Base-by-base conservation (phyloP, 2,329 filamentous ascomycete genomes). In the Blastomyces emzantsi region DNA sequence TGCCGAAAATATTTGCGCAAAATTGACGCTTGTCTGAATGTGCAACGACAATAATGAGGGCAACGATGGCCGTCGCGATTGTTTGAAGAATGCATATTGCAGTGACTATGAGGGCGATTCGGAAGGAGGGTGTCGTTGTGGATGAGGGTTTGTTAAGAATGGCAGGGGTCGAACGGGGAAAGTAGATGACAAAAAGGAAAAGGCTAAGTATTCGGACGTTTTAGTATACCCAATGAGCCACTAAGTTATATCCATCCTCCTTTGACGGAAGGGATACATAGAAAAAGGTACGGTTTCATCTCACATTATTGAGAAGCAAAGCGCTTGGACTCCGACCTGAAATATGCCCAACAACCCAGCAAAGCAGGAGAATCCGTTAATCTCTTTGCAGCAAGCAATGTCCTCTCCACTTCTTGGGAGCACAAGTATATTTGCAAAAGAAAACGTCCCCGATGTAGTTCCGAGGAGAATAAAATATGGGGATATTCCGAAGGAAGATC, bases 391-490 rank as follows among this genome's bases (percentile, higher is more conserved):
- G 76, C 94, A 99, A 62, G 83, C 84, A 65, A 97, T 87, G 73
- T 96, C 92, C 63, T 86, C 83, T 43, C 90, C 85, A 63, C 90
- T 96, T 64, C 87, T 85, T n/a, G 90, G 90, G 17, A 96, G 84
- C 0, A 90, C 88, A 62, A 97, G 80, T 72, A 99, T 97, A 73
- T 97, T 97, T 67, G 90, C 90, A 71, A 99, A 91, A 33, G 90
- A 89, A 58, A 89, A 90, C 61, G 90, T 96, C 70, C 90, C 90
- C 8, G 91, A 95, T 1, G 93, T 93, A 33, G 90, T 90, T 65
- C 94, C 94, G n/a, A 99, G 85, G 1, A 97, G 84, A 67, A 99
- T 87, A 73, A 96, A 99, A 76, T 93, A 94, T 9, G 94, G 93
- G 39, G 92, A 97, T 66, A 99, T 92, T 66, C 94, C 94, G 75